A percentile compares a stretch with the other conserved stretches of the same genome.
Conservation (phyloP, 768 basidiomycete species). For the Mycena chlorophos region DNA sequence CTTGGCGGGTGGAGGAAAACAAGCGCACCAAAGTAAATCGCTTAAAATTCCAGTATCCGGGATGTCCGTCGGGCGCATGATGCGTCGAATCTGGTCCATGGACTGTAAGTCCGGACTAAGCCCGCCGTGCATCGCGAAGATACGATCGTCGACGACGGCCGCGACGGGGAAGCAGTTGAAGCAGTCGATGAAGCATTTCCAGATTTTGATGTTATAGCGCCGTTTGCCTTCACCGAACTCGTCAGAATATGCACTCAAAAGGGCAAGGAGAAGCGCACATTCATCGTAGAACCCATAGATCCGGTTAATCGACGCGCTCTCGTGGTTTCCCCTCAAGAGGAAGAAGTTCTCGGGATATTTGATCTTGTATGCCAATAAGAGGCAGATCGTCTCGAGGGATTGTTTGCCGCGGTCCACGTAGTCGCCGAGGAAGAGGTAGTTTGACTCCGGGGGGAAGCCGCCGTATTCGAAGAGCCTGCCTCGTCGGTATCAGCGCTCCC, state of each 20-base stretch:
- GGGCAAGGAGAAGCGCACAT: not conserved
- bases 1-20: not conserved
- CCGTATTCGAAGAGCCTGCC: conserved; percentile 14
- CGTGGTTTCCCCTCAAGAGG: conserved; percentile 12
- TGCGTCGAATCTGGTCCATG: conserved; percentile 98
- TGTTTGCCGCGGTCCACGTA: conserved; percentile 6
- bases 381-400: conserved; percentile 2
- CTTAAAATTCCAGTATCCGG: conserved; percentile 83
- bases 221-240: conserved; percentile 83
- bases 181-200: conserved; percentile 99
- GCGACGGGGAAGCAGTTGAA: conserved; percentile 99
- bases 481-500: too few species aligned
- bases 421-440: conserved; percentile 16
- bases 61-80: conserved; percentile 98
- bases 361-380: conserved; percentile 3
- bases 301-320: conserved; percentile 10
- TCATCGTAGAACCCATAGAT: conserved; percentile 16
- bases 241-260: not conserved
- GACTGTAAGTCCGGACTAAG: conserved; percentile 95
- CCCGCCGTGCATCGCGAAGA: conserved; percentile 99
- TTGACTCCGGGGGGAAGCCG: conserved; percentile 6
- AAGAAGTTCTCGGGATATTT: conserved; percentile 7
- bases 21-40: conserved; percentile 82
- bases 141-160: conserved; percentile 99
- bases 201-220: conserved; percentile 99